phyloP scores from a whole-genome alignment of 352 stramenopile genomes.

The Pythium aquatile region DNA sequence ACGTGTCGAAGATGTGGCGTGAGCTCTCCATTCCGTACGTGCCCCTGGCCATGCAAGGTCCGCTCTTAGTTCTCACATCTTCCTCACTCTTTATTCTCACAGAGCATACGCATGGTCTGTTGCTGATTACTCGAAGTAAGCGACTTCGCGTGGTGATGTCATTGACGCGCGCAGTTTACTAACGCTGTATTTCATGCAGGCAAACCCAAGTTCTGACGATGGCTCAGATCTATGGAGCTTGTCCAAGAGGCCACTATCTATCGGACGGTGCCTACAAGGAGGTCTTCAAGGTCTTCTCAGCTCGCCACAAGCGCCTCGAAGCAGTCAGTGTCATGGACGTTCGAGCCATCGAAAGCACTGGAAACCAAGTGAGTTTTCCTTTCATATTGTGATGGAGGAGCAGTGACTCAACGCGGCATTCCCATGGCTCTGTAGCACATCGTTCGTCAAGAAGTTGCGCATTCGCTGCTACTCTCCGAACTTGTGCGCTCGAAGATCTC shows the following conservation, averaged over 20 bases:
- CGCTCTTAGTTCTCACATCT: background rate
- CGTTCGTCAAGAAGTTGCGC: slow-evolving; percentile 92
- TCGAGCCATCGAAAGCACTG: slow-evolving; percentile 75
- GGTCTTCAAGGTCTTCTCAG: slow-evolving; percentile 85
- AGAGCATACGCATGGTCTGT: slow-evolving; percentile 32
- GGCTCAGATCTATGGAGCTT: slow-evolving; percentile 42
- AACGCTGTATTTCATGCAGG: slow-evolving; percentile 27
- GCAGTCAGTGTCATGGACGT: slow-evolving; percentile 93
- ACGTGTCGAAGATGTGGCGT: slow-evolving; percentile 27
- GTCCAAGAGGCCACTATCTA: slow-evolving; percentile 74
- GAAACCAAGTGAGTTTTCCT: slow-evolving; percentile 71
- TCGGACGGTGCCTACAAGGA: slow-evolving; percentile 86
- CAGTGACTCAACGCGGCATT: background rate
- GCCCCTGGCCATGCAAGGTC: background rate
- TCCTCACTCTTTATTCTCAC: background rate
- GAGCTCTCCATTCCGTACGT: slow-evolving; percentile 30
- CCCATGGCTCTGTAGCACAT: slow-evolving; percentile 46
- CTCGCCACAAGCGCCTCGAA: slow-evolving; percentile 55
- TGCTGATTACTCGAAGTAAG: slow-evolving; percentile 32
- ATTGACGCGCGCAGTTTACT: slow-evolving; percentile 6
- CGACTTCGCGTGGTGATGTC: background rate
- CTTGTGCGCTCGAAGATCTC: slow-evolving; percentile 85
- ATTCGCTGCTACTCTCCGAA: slow-evolving; percentile 91
- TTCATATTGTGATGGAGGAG: background rate
- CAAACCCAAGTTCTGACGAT: slow-evolving; percentile 41